These are phyloP conservation scores for Leccinum rimulosum DNA, from an alignment of 768 basidiomycete species.

Conservation along the genomic window DNA sequence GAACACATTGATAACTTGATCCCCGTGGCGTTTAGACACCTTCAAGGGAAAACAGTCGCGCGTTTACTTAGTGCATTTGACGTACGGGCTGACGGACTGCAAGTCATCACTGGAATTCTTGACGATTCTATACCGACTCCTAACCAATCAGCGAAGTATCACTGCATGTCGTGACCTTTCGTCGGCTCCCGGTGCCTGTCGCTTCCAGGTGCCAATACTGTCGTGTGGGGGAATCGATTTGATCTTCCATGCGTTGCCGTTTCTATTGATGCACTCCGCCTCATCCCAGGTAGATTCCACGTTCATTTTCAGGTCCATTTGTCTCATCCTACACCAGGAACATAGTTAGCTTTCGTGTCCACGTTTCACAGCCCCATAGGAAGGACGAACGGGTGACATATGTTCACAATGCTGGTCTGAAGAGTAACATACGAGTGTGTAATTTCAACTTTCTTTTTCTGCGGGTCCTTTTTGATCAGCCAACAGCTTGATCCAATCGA, in stretches of 20 bases:
- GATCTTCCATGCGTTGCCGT: constrained; percentile 34
- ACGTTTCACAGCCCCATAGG: constrained; percentile 33
- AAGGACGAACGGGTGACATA: constrained; percentile 38
- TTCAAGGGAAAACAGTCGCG: not conserved
- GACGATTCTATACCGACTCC: constrained; percentile 39
- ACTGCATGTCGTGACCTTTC: constrained; percentile 22
- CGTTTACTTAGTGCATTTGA: not conserved
- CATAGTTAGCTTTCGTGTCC: constrained; percentile 21
- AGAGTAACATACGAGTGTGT: constrained; percentile 29
- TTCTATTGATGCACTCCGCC: constrained; percentile 37
- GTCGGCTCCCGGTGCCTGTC: not conserved
- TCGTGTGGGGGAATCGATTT: constrained; percentile 41
- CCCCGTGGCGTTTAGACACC: not conserved
- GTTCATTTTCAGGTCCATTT: not conserved
- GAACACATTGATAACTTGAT: not conserved
- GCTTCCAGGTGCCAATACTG: constrained; percentile 33
- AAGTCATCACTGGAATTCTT: constrained; percentile 39
- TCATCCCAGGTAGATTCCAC: constrained; percentile 20
- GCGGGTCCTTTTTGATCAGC: not conserved
- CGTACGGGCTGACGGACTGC: not conserved
- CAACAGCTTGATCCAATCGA: constrained; percentile 18
- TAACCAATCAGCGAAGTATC: constrained; percentile 35
- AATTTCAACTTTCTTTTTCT: constrained; percentile 28
- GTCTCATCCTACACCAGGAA: constrained; percentile 8
- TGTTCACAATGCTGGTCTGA: not conserved